Base-by-base conservation (phyloP, 257 asterid species). In the Nemophila menziesii region DNA sequence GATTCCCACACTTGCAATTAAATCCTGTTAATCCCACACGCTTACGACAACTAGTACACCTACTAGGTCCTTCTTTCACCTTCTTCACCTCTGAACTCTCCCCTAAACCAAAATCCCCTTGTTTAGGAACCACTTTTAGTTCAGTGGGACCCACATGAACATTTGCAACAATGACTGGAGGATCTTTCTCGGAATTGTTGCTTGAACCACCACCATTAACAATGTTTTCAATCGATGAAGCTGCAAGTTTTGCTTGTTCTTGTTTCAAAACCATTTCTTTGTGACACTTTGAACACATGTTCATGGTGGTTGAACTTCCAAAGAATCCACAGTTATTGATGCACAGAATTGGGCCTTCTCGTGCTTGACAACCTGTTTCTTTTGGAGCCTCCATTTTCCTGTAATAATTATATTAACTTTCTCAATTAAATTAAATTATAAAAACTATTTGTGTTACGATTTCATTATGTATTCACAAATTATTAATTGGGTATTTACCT, bases 311-410 rank as follows among this genome's bases (percentile, higher is more conserved):
- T 3, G 75, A 68, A 37, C 78, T 74, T 3, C 82, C 82, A n/a
- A 74, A 74, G 61, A 74, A 74, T 21, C 82, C 78, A 8, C 82
- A 74, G 65, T 74, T 74, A 68, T 70, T 74, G 64, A 74, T n/a
- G 69, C 82, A 74, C 27, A 70, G 78, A 59, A 66, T 54, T 21
- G 82, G 82, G 55, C 75, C 75, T 48, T 74, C 82, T 6, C 74
- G 72, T 53, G 77, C 71, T 69, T 62, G 77, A 69, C 71, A 73
- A 42, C 81, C 78, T 5, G 75, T 66, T 61, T 74, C 82, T 38
- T 70, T 66, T 5, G 78, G 41, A 15, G 82, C 67, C 62, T 74
- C 82, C 82, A 74, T 74, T 33, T 38, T n/a, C n/a, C n/a, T n/a
- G n/a, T n/a, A n/a, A n/a, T n/a, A n/a, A n/a, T n/a, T n/a, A n/a